Evolutionary conservation across 2,329 filamentous ascomycete genomes (phyloP), one percentile per base, ranked within the genome.

Genomic region (Xylaria hypoxylon): DNA sequence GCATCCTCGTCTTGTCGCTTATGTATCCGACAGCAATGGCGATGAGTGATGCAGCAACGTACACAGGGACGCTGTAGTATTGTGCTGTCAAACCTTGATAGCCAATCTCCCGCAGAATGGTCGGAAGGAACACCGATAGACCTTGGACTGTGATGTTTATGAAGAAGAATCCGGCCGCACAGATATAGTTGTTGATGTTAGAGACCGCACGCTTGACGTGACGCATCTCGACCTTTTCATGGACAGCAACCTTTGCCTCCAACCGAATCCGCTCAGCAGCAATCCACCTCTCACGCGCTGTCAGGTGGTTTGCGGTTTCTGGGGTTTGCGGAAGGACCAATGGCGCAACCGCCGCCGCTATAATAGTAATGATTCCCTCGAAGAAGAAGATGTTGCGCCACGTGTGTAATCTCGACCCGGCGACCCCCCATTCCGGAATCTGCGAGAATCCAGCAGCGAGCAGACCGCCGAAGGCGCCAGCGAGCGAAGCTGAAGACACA

Each of bases 321-420:
- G 86, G 86, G 11, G 75, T 80, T 7, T 80, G 81, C 0, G 86
- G 85, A 79, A 89, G 83, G 67, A 86, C 77, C 58, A 85, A 79
- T 0, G 85, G 85, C 0, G 86, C 84, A 1, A 78, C 64, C 1
- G 82, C 44, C 0, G 84, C 86, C 13, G 85, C 71, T 47, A 85
- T 64, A 24, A 84, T 75, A 10, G 86, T 89, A 67, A 88, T 71
- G 47, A 88, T 74, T 0, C 87, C 87, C 73, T 89, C 87, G 65
- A 89, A 88, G 77, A 89, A 88, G 79, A 89, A 89, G 70, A 89
- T 89, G 74, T 86, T 86, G 66, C 84, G 80, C 85, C 85, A 87
- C 0, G 80, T 84, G 68, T 84, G 78, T 59, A 88, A 80, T 31
- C 72, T 78, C 65, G 79, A 79, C 2, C 76, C 67, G 0, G 75